Evolutionary conservation across 169 alveolate genomes (phyloP).

Genomic region (Babesia sp.): DNA sequence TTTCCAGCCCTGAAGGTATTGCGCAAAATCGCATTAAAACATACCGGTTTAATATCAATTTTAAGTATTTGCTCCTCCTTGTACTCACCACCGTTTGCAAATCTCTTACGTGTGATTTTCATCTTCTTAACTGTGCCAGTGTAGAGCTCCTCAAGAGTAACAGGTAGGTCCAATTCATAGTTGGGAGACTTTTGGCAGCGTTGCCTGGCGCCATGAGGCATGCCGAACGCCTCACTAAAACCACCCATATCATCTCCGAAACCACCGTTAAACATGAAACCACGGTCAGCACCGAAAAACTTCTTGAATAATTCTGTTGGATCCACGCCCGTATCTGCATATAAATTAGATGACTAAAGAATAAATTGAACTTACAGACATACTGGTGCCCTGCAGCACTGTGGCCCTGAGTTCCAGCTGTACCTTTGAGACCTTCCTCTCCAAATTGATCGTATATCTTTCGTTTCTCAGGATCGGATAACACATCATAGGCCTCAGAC

Average conservation of each 20-base stretch:
- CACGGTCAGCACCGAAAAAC: constrained; percentile 81
- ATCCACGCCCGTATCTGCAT: constrained; percentile 77
- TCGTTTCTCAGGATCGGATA: constrained; percentile 92
- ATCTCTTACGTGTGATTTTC: constrained; percentile 83
- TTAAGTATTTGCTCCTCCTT: constrained; percentile 83
- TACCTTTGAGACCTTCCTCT: constrained; percentile 93
- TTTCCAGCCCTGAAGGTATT: constrained; percentile 76
- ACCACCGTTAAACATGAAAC: constrained; percentile 69
- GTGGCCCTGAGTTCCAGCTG: constrained; percentile 67
- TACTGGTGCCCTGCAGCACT: constrained; percentile 58
- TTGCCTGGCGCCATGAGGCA: constrained; percentile 39
- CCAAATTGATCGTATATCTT: constrained; percentile 94
- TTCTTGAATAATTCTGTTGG: constrained; percentile 81
- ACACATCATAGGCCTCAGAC: constrained; percentile 93
- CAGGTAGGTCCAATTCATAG: constrained; percentile 81
- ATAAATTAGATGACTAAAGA: not conserved
- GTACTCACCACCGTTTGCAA: constrained; percentile 72
- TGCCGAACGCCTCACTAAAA: constrained; percentile 70
- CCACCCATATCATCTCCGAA: constrained; percentile 79
- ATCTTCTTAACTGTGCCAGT: constrained; percentile 80
- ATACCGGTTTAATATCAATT: constrained; percentile 81
- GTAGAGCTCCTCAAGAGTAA: constrained; percentile 78
- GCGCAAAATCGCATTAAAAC: not conserved
- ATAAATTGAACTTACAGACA: constrained; percentile 52
- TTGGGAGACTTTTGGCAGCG: constrained; percentile 67